A percentile compares a stretch with the other conserved stretches of the same genome.
These are phyloP conservation scores for Podaxis mareebaensis DNA, from an alignment of 768 basidiomycete species.

Conservation along the genomic window DNA sequence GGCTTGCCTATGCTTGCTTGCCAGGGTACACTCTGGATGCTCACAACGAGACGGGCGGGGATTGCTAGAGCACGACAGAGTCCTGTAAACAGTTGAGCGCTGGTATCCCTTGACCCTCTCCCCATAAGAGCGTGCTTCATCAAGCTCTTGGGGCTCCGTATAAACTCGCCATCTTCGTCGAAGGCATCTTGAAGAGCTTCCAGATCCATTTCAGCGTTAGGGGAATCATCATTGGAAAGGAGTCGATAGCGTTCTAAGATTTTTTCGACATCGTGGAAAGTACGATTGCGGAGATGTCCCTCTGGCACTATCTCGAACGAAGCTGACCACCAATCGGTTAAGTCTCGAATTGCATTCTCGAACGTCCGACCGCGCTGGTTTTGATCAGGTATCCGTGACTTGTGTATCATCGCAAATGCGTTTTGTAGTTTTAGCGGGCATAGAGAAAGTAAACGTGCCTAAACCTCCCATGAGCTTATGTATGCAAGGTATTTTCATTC, in stretches of 20 bases:
- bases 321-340: conserved; percentile 84
- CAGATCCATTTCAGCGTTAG: conserved; percentile 33
- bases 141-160: conserved; percentile 79
- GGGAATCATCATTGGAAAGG: conserved; percentile 26
- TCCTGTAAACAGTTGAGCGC: conserved; percentile 89
- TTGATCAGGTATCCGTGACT: conserved; percentile 77
- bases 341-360: conserved; percentile 71
- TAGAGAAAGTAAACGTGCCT: conserved; percentile 90
- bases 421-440: conserved; percentile 81
- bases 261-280: conserved; percentile 72
- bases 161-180: conserved; percentile 63
- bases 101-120: conserved; percentile 80
- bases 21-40: conserved; percentile 93
- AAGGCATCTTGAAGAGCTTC: conserved; percentile 46
- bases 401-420: conserved; percentile 79
- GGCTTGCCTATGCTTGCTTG: conserved; percentile 64
- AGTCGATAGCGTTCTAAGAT: conserved; percentile 36
- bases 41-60: conserved; percentile 85
- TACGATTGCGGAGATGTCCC: conserved; percentile 73
- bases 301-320: conserved; percentile 66
- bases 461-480: conserved; percentile 6
- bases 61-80: conserved; percentile 85
- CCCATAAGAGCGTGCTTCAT: conserved; percentile 91
- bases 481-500: conserved; percentile 10
- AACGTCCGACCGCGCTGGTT: conserved; percentile 85